These are phyloP conservation scores for Chrysoporthe cubensis DNA, from an alignment of 2,329 filamentous ascomycete genomes.

Conservation along the genomic window DNA sequence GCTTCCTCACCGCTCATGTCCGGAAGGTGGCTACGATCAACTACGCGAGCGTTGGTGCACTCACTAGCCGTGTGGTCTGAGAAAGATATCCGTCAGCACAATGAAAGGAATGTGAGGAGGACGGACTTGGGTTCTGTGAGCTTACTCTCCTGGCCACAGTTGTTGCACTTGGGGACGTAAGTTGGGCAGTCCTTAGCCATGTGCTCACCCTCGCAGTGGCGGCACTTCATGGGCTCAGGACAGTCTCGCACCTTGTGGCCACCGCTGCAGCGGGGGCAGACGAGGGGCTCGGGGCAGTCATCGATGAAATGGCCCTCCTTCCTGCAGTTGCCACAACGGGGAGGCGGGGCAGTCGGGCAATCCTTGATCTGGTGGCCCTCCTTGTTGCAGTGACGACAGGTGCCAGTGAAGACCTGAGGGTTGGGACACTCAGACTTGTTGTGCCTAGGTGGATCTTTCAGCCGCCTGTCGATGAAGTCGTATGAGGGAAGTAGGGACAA, in stretches of 20 bases:
- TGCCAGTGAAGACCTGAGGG: conserved; percentile 45
- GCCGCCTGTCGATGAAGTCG: neutral
- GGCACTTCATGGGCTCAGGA: conserved; percentile 41
- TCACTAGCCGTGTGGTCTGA: conserved; percentile 58
- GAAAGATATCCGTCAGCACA: conserved; percentile 20
- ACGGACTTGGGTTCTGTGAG: neutral
- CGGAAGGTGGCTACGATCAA: conserved; percentile 57
- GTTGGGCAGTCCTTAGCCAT: conserved; percentile 55
- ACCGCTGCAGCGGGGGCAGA: conserved; percentile 49
- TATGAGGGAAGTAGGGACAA: conserved; percentile 12
- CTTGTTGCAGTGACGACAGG: conserved; percentile 48
- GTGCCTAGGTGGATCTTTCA: conserved; percentile 48
- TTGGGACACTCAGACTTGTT: conserved; percentile 66
- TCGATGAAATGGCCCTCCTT: conserved; percentile 58
- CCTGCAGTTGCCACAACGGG: conserved; percentile 47
- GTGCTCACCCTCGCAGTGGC: conserved; percentile 56
- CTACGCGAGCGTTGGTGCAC: conserved; percentile 63
- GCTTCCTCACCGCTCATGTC: conserved; percentile 58
- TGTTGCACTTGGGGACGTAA: conserved; percentile 60
- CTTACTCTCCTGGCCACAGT: conserved; percentile 65
- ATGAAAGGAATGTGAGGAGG: neutral
- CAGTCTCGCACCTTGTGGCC: conserved; percentile 59
- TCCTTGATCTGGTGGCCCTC: conserved; percentile 58
- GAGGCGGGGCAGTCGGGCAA: conserved; percentile 47
- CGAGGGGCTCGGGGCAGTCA: conserved; percentile 60